These are phyloP conservation scores for Pseudocohnilembus persalinus DNA, from an alignment of 169 alveolate genomes.

Conservation along the genomic window DNA sequence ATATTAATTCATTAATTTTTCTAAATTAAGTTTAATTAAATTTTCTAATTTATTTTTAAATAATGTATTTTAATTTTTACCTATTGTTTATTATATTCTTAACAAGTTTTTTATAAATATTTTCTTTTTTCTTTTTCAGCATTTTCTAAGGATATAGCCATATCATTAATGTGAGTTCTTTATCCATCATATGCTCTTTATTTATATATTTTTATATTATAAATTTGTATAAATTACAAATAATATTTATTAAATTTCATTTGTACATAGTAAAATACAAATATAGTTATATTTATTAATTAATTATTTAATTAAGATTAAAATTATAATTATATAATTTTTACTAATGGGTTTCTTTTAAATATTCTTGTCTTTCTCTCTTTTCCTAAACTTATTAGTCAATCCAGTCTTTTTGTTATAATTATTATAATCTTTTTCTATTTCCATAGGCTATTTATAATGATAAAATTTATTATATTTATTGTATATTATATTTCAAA, in stretches of 20 bases:
- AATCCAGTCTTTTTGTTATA: constrained; percentile 66
- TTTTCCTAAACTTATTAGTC: constrained; percentile 53
- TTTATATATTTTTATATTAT: background rate
- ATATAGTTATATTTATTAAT: constrained; percentile 11
- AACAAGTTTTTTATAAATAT: constrained; percentile 43
- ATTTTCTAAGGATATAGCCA: constrained; percentile 38
- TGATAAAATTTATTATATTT: too few species aligned
- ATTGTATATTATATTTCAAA: background rate
- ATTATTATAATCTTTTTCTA: constrained; percentile 49
- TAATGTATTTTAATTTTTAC: background rate
- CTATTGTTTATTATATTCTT: constrained; percentile 51
- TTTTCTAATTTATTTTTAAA: background rate
- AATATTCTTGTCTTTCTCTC: constrained; percentile 36
- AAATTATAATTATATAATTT: too few species aligned
- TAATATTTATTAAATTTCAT: constrained; percentile 12
- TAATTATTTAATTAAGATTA: background rate
- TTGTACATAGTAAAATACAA: constrained; percentile 14
- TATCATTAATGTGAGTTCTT: constrained; percentile 18
- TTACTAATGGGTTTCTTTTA: constrained; percentile 17
- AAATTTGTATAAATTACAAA: constrained; percentile 12
- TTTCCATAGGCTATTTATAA: constrained; percentile 51
- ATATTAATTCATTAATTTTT: background rate
- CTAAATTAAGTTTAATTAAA: background rate
- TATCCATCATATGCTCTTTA: constrained; percentile 38
- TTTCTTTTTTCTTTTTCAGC: constrained; percentile 25